Percentiles rank a stretch among this genome's conserved stretches.
These are phyloP conservation scores for Gloeophyllum trabeum DNA, from an alignment of 768 basidiomycete species.

Conservation along the genomic window DNA sequence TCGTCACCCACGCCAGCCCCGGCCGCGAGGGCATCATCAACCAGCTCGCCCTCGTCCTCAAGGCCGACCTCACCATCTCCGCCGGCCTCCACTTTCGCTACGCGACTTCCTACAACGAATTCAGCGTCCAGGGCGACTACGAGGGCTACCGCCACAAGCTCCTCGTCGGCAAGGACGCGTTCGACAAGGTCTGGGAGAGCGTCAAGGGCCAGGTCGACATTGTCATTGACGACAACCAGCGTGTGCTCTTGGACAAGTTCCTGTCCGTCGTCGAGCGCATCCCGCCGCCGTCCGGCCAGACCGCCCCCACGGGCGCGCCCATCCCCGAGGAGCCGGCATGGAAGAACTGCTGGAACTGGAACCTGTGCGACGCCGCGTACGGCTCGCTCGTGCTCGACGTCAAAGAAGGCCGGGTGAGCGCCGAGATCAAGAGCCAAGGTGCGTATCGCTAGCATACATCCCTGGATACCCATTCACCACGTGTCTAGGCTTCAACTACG, in stretches of 20 bases:
- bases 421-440: conserved; percentile 91
- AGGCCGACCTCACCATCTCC: conserved; percentile 89
- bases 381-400: conserved; percentile 83
- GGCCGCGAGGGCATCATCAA: conserved; percentile 89
- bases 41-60: conserved; percentile 82
- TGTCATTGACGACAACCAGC: conserved; percentile 86
- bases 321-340: conserved; percentile 83
- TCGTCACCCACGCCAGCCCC: conserved; percentile 86
- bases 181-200: conserved; percentile 90
- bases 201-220: conserved; percentile 86
- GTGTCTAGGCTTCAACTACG: conserved; percentile 83
- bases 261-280: conserved; percentile 75
- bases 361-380: conserved; percentile 90
- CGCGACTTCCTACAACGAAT: conserved; percentile 93
- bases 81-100: conserved; percentile 98
- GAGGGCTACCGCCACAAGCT: conserved; percentile 84
- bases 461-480: background rate
- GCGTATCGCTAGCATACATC: conserved; percentile 11
- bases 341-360: conserved; percentile 99
- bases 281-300: conserved; percentile 40
- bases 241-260: conserved; percentile 81
- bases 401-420: conserved; percentile 85
- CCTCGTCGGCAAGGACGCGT: conserved; percentile 62
- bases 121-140: conserved; percentile 83
- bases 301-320: conserved; percentile 29